Evolutionary conservation across 257 asterid genomes (phyloP).

Genomic region (Nicotiana tomentosiformis): DNA sequence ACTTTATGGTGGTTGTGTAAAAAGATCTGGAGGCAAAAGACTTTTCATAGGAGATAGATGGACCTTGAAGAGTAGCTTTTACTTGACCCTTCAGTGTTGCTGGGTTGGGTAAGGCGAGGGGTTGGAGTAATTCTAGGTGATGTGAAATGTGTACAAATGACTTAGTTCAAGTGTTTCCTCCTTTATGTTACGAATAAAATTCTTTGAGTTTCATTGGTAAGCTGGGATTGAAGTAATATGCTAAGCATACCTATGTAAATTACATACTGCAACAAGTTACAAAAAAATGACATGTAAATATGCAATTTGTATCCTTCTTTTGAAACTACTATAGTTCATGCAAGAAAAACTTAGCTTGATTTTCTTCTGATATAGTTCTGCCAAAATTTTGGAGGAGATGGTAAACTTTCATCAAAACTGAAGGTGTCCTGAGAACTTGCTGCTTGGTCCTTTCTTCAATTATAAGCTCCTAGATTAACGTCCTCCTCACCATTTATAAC

Average conservation of each 20-base stretch:
- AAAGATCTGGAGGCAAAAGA: background rate
- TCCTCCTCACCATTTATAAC: background rate
- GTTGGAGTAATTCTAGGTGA: background rate
- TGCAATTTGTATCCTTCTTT: background rate
- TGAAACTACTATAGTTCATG: background rate
- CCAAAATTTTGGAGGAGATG: background rate
- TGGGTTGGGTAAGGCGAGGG: background rate
- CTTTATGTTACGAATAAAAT: background rate
- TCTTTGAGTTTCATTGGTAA: background rate
- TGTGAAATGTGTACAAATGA: background rate
- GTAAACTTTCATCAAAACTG: background rate
- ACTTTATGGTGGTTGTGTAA: background rate
- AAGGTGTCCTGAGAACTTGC: background rate
- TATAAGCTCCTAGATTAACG: background rate
- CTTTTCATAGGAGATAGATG: background rate
- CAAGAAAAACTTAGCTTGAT: background rate
- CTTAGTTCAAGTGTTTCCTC: conserved; percentile 8
- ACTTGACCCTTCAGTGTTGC: background rate
- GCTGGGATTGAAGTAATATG: background rate
- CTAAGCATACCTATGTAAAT: background rate
- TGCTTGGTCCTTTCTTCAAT: background rate
- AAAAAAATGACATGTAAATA: background rate
- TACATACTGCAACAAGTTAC: background rate
- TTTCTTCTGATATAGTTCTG: background rate
- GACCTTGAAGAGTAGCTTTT: background rate